Conservation (phyloP, 1,139 yeast species). For the Trichomonascaceae sp. region DNA sequence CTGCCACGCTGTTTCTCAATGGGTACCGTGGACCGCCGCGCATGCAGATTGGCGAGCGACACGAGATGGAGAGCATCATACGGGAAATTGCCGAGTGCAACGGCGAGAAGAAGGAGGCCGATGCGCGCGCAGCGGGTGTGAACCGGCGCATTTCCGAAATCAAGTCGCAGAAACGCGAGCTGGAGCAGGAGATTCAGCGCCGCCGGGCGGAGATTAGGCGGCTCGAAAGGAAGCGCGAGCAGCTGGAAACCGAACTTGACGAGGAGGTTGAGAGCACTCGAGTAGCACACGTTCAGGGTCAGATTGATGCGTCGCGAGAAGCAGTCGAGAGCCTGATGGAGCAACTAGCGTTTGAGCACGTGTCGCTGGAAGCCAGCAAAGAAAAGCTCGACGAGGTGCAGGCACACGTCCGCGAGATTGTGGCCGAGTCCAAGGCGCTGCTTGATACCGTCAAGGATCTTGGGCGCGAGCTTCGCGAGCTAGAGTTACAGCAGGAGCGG, state of each 20-base stretch:
- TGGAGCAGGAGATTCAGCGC: background rate
- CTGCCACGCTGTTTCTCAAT: background rate
- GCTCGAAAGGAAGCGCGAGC: constrained; percentile 3
- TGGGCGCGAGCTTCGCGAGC: too few species aligned
- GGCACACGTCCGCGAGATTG: too few species aligned
- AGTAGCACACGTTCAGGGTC: constrained; percentile 3
- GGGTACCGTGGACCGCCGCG: background rate
- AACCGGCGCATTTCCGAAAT: background rate
- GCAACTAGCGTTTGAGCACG: constrained; percentile 8
- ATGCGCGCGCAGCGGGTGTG: background rate
- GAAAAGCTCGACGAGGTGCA: too few species aligned
- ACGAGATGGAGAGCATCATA: background rate
- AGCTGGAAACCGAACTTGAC: constrained; percentile 4
- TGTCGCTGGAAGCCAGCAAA: too few species aligned
- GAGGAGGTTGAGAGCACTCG: constrained; percentile 4
- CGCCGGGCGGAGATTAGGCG: background rate
- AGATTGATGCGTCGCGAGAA: constrained; percentile 14
- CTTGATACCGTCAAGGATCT: too few species aligned
- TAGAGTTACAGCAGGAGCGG: too few species aligned
- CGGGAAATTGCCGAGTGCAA: constrained; percentile 1
- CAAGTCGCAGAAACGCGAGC: background rate
- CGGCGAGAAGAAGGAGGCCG: background rate
- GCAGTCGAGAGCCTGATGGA: constrained; percentile 12
- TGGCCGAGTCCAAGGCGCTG: background rate
- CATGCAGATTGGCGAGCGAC: background rate